Evolutionary conservation across 2,329 filamentous ascomycete species (phyloP), one percentile per base, ranked within the genome.

Genomic region (Biscogniauxia marginata): DNA sequence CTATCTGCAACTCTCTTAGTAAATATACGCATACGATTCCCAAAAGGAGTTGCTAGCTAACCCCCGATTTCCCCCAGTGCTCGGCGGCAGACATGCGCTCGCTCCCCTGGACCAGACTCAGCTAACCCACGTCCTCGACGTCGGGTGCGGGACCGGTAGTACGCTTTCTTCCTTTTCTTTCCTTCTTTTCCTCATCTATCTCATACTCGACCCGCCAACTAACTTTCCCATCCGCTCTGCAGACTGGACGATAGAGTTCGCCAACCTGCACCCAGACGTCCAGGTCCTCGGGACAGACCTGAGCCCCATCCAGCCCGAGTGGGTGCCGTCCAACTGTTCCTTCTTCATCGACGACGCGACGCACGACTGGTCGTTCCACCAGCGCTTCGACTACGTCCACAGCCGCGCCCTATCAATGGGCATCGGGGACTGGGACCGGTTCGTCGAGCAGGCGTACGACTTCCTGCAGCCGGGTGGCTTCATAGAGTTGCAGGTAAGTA

Each of bases 341-440:
- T 64, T 62, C 30, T 50, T 61, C 44, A 59, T 64, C 50, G 84
- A 87, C 67, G 83, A 87, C 63, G 79, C 81, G 20, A 66, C 73
- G 61, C 69, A 68, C 48, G 66, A 67, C 0, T 60, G 57, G 45
- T 76, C 80, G 63, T 65, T 63, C 13, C 77, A 77, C 62, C 56
- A 62, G 49, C 57, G 61, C 47, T 67, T 67, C 58, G 63, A 68
- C 58, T 66, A 62, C 49, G 58, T 67, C 51, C 63, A 67, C 50
- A 50, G 53, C 7, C 61, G 64, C 9, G 56, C 57, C 46, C 54
- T 67, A 22, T 52, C 56, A 20, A 59, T 59, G 47, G 61, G 62
- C 49, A 63, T 67, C 58, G 46, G 52, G 18, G 55, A 65, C 60
- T 65, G 60, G 62, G 58, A 63, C 22, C 54, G 55, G 16, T 49